Base-by-base conservation (phyloP, 2,329 filamentous ascomycete genomes). In the Ophiostoma novo-ulmi region DNA sequence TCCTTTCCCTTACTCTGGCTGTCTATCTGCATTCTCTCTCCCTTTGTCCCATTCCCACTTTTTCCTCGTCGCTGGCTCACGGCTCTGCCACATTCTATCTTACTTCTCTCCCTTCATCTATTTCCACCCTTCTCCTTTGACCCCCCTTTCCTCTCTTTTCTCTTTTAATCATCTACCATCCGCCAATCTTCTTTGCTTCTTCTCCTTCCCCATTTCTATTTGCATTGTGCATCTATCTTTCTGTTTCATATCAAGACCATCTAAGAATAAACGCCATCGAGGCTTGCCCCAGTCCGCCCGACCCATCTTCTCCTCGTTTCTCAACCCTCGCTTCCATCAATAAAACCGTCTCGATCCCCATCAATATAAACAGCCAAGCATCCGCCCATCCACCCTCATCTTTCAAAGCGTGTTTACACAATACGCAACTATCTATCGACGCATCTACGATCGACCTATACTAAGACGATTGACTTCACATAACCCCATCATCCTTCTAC, bases 181-280 rank as follows among this genome's bases (percentile, higher is more conserved):
- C 38, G 5, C 13, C 20, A 66, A 26, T 35, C 22, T 35, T 65
- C 58, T n/a, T 52, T 41, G 67, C 10, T 55, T 52, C 55, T 65
- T 20, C 36, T 20, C 52, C 52, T n/a, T 41, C 17, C 20, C 58
- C 36, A 69, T 69, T 61, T 14, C 31, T 31, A 36, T 38, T 66
- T 26, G 67, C 70, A 69, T 69, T 65, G 10, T 41, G 35, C 22
- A 48, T 67, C 55, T 69, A 36, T 26, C 26, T 20, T 35, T 22
- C 31, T 58, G 67, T 69, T 69, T 71, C 70, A 44, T 55, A 69
- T 22, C 63, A 38, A 65, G 17, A 38, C 7, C 36, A 22, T 44
- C 44, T 11, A 36, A 61, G 44, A 66, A 38, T 35, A 17, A 35
- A 13, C 63, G 55, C 35, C 35, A 58, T 69, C 61, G 66, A 64